Percentiles rank a stretch among this genome's conserved stretches.
These are phyloP conservation scores for Asterophora parasitica DNA, from an alignment of 768 basidiomycete species.

Conservation along the genomic window DNA sequence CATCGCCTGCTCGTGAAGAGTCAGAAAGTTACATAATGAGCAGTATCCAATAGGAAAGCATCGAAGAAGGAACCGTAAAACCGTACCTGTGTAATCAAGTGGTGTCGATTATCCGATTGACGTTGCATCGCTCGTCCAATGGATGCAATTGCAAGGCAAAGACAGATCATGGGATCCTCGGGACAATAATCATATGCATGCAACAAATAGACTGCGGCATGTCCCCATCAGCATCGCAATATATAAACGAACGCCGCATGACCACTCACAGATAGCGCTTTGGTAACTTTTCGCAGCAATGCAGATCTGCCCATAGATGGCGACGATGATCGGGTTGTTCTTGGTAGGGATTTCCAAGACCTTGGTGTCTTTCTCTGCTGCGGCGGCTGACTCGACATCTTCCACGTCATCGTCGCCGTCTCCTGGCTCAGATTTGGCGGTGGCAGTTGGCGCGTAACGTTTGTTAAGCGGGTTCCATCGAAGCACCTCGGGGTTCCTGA, in stretches of 20 bases:
- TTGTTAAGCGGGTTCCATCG: conserved; percentile 59
- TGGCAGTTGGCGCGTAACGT: conserved; percentile 46
- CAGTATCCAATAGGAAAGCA: background rate
- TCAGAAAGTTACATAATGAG: background rate
- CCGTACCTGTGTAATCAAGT: conserved; percentile 67
- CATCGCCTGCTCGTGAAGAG: conserved; percentile 52
- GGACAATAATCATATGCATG: conserved; percentile 84
- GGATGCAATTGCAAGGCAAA: conserved; percentile 79
- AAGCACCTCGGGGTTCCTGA: conserved; percentile 54
- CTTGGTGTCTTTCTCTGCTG: conserved; percentile 11
- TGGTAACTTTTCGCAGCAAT: conserved; percentile 86
- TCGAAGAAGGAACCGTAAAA: background rate
- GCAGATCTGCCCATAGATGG: conserved; percentile 80
- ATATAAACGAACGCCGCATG: background rate
- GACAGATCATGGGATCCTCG: conserved; percentile 80
- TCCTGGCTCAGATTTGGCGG: conserved; percentile 33
- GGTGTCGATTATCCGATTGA: conserved; percentile 91
- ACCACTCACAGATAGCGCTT: conserved; percentile 76
- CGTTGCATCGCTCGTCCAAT: conserved; percentile 89
- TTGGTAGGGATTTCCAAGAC: conserved; percentile 53
- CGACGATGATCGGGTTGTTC: conserved; percentile 63
- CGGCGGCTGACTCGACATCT: conserved; percentile 18
- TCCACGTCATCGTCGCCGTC: conserved; percentile 37
- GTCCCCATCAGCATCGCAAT: background rate
- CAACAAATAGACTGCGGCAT: conserved; percentile 70